Evolutionary conservation across 768 basidiomycete genomes (phyloP).

Genomic region (Pilatotrama ljubarskyi): DNA sequence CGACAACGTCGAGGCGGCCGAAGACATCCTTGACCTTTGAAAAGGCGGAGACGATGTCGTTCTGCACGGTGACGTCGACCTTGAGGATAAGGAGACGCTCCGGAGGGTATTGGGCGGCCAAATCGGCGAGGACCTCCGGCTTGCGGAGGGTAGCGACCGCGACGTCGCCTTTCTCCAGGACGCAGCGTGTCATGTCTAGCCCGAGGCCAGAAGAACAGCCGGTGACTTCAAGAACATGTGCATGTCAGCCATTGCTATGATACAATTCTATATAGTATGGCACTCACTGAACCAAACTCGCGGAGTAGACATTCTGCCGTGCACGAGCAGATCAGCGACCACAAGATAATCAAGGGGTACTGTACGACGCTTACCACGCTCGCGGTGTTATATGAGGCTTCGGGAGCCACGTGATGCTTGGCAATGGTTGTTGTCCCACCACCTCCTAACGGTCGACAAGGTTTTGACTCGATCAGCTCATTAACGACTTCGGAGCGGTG

Average conservation of each 20-base stretch:
- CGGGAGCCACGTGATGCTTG: no score
- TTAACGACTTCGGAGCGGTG: no score
- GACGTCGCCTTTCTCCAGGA: conserved; percentile 39
- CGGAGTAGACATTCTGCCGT: conserved; percentile 4
- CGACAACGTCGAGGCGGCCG: conserved; percentile 46
- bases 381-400: no score
- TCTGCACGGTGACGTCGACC: conserved; percentile 39
- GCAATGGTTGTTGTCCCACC: no score
- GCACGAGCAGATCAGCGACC: no score
- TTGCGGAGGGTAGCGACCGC: conserved; percentile 45
- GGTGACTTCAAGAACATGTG: no score
- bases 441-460: no score
- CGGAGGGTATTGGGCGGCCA: conserved; percentile 29
- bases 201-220: conserved; percentile 44
- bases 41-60: conserved; percentile 39
- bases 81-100: conserved; percentile 38
- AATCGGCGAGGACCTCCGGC: conserved; percentile 36
- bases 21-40: conserved; percentile 35
- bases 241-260: no score
- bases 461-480: no score
- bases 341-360: no score
- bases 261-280: not conserved
- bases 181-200: conserved; percentile 34
- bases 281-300: conserved; percentile 22
- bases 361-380: no score